Percentiles rank a stretch among this genome's conserved stretches.
Conservation (phyloP, 1,284 basidiomycete species). For the Meira nashicola region DNA sequence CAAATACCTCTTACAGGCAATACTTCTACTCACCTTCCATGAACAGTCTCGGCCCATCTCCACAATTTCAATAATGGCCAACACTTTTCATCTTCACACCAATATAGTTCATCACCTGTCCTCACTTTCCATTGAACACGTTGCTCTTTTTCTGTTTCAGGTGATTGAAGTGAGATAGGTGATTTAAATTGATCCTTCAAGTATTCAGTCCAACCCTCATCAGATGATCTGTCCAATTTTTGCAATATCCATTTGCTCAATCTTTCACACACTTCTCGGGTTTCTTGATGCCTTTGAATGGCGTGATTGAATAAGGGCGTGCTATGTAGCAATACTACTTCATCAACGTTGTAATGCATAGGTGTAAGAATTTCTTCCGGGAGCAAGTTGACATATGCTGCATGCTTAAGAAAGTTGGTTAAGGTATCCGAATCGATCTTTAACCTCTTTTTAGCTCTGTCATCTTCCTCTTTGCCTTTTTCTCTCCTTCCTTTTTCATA, state of each 20-base stretch:
- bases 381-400: conserved; percentile 27
- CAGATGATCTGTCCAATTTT: neutral
- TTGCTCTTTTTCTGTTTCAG: neutral
- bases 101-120: neutral
- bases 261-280: conserved; percentile 12
- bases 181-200: too few species aligned
- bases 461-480: neutral
- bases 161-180: neutral
- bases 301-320: conserved; percentile 31
- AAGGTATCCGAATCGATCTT: neutral
- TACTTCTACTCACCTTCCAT: conserved; percentile 18
- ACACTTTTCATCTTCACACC: conserved; percentile 10
- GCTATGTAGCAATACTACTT: conserved; percentile 22
- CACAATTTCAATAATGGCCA: conserved; percentile 20
- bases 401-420: conserved; percentile 14
- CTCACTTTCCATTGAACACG: neutral
- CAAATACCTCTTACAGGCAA: neutral
- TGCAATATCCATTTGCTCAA: neutral
- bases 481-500: neutral
- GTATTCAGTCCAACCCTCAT: conserved; percentile 6
- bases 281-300: conserved; percentile 18
- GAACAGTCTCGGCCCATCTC: conserved; percentile 35
- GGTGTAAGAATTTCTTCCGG: conserved; percentile 26
- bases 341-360: conserved; percentile 22
- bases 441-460: neutral